Evolutionary conservation across 371 early-diverging fungal species (phyloP).

Genomic region (Basidiobolus meristosporus): DNA sequence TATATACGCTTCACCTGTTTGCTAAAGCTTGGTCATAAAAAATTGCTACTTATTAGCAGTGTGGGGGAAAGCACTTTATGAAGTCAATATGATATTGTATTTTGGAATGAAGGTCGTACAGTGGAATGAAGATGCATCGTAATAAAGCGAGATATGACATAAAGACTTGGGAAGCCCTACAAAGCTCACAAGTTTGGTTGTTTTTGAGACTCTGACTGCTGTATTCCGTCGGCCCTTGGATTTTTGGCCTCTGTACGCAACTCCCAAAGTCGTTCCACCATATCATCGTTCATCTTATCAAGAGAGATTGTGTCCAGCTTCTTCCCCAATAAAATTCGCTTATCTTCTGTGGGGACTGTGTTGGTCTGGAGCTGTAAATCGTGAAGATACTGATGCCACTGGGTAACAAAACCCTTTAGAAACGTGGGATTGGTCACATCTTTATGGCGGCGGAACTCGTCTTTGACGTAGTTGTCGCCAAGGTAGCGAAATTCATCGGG

Average conservation of each 20-base stretch:
- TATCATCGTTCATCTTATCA: constrained; percentile 43
- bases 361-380: constrained; percentile 7
- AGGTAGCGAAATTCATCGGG: constrained; percentile 33
- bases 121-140: too few species aligned
- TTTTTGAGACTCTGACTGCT: too few species aligned
- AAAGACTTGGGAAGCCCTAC: too few species aligned
- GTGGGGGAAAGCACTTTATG: too few species aligned
- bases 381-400: constrained; percentile 35
- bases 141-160: too few species aligned
- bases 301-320: too few species aligned
- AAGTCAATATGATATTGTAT: too few species aligned
- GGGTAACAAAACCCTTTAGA: constrained; percentile 35
- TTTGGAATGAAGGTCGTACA: too few species aligned
- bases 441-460: constrained; percentile 40
- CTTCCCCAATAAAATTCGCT: constrained; percentile 26
- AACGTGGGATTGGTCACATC: constrained; percentile 38
- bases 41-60: too few species aligned
- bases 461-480: constrained; percentile 45
- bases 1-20: too few species aligned
- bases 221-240: background rate
- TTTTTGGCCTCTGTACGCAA: constrained; percentile 29
- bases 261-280: constrained; percentile 41
- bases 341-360: constrained; percentile 11
- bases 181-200: too few species aligned
- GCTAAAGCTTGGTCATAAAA: too few species aligned